Conservation (phyloP, 148 eudicot genomes). For the Diospyros lotus region DNA sequence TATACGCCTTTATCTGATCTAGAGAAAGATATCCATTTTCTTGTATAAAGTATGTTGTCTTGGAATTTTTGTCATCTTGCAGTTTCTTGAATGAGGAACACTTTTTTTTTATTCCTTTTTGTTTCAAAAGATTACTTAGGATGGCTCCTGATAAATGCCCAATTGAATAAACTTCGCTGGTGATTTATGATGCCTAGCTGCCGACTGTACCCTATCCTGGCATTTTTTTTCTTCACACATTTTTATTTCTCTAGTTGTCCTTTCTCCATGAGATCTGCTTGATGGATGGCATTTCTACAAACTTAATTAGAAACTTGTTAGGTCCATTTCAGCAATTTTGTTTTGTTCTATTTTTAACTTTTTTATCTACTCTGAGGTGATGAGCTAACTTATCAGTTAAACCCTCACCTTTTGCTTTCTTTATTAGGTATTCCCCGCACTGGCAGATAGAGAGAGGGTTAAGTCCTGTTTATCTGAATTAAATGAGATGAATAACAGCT, state of each 20-base stretch:
- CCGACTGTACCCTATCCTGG: background rate
- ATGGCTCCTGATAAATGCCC: background rate
- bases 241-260: background rate
- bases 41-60: background rate
- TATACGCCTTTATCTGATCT: background rate
- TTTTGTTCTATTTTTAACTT: background rate
- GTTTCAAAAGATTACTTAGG: background rate
- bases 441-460: conserved; percentile 74
- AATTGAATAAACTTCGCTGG: background rate
- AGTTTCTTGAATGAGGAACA: background rate
- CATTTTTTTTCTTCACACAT: background rate
- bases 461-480: conserved; percentile 80
- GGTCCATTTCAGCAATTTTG: background rate
- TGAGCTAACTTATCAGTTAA: background rate
- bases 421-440: conserved; percentile 69
- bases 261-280: conserved; percentile 1
- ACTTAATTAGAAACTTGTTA: background rate
- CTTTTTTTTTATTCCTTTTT: background rate
- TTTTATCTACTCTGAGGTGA: background rate
- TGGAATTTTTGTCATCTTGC: background rate
- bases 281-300: background rate
- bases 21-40: background rate
- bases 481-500: conserved; percentile 63
- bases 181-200: background rate
- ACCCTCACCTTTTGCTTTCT: background rate